Base-by-base conservation (phyloP, 2,329 filamentous ascomycete species). In the Alternaria brassicae region DNA sequence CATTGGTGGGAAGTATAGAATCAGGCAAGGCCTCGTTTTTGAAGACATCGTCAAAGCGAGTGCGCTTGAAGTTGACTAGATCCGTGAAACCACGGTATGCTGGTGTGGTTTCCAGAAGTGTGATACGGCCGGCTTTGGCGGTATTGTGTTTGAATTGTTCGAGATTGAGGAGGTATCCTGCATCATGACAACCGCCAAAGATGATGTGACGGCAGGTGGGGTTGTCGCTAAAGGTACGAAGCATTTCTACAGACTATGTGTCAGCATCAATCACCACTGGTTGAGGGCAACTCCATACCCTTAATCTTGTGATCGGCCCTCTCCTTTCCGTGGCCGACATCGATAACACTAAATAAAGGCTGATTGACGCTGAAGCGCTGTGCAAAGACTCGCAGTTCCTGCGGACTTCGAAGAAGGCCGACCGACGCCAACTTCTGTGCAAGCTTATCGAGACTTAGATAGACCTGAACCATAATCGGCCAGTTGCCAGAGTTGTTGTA, bases 131-230 rank as follows among this genome's bases (percentile, higher is more conserved):
- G 23, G 77, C 72, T 40, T 74, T 75, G 36, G 59, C 54, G 28
- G 69, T 53, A 53, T 82, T 76, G 60, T 80, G 76, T 50, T 80
- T 80, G 70, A 81, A 82, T 12, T 78, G 74, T 50, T 82, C 80
- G 48, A 83, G 75, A 25, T 79, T 79, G 21, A 79, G 73, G 30
- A 82, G 73, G 58, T 80, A 82, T 30, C 81, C 81, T 41, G 79
- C 78, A 66, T 83, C 81, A 56, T 81, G 79, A 60, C 79, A 81
- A 7, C 80, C 81, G 19, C 79, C 81, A 60, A 83, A 83, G 63
- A 82, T 77, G 65, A 83, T 79, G 56, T 81, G 79, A 58, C 78
- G 80, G 70, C 80, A 81, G 39, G 81, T 81, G 15, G 78, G 71
- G 56, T 81, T 82, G 40, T 77, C 74, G 60, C 81, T 72, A 70